These are phyloP conservation scores for Heterobasidion irregulare DNA, from an alignment of 1,284 basidiomycete species.

Conservation along the genomic window DNA sequence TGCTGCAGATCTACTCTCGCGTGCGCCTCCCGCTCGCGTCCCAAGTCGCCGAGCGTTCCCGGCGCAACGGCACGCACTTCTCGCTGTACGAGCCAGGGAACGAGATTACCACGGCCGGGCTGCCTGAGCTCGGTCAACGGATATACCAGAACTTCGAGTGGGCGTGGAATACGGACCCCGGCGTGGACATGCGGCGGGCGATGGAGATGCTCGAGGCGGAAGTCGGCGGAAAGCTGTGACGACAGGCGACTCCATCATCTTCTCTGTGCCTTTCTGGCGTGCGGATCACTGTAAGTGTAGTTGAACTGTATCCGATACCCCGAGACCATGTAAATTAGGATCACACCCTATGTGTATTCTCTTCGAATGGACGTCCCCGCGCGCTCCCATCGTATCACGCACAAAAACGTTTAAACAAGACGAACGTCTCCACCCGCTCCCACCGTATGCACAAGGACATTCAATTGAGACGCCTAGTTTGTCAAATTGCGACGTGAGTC, in stretches of 20 bases:
- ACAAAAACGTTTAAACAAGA: too few species aligned
- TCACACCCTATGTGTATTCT: too few species aligned
- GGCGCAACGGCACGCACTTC: slow-evolving; percentile 19
- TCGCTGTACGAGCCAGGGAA: background rate
- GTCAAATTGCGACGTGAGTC: too few species aligned
- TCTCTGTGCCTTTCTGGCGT: background rate
- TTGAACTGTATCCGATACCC: too few species aligned
- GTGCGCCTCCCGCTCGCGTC: slow-evolving; percentile 32
- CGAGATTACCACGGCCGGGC: background rate
- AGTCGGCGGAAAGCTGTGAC: background rate
- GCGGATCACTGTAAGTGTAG: too few species aligned
- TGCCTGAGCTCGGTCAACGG: background rate
- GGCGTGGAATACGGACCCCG: background rate
- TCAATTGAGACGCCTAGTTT: too few species aligned
- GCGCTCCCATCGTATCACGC: too few species aligned
- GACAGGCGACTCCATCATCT: background rate
- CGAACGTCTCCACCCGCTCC: too few species aligned
- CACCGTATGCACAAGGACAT: too few species aligned
- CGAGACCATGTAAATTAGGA: too few species aligned
- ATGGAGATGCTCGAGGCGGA: background rate
- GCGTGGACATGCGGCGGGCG: background rate
- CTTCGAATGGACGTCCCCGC: too few species aligned
- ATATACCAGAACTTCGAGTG: slow-evolving; percentile 1
- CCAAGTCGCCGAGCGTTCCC: slow-evolving; percentile 20
- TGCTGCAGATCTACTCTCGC: slow-evolving; percentile 31